Conservation (phyloP, 2,329 filamentous ascomycete species). For the Monosporascus cannonballus region DNA sequence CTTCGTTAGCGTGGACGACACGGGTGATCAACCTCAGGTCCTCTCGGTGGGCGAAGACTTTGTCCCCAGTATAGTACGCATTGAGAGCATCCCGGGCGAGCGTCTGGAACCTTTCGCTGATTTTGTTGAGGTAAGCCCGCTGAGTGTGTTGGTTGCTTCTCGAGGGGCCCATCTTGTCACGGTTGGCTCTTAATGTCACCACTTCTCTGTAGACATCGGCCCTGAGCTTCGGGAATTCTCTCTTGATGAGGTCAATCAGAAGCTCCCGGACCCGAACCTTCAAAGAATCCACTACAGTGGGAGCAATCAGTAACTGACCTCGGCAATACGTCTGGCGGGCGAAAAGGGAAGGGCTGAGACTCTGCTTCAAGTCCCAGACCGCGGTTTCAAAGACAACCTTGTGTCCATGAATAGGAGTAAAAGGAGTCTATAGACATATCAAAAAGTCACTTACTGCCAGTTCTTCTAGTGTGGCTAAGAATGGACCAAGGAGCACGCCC, state of each 20-base stretch:
- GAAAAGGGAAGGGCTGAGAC: too few species aligned
- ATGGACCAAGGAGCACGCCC: constrained; percentile 27
- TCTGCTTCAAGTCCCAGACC: too few species aligned
- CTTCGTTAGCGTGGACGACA: constrained; percentile 19
- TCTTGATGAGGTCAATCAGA: constrained; percentile 34
- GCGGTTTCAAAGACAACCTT: too few species aligned
- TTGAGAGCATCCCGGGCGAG: constrained; percentile 16
- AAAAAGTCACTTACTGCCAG: constrained; percentile 20
- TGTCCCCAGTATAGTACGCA: constrained; percentile 16
- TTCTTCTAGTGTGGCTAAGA: constrained; percentile 15
- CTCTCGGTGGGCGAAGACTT: constrained; percentile 12
- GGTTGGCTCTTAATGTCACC: constrained; percentile 1
- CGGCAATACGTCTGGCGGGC: too few species aligned
- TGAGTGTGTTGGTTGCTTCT: constrained; percentile 18
- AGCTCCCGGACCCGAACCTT: constrained; percentile 29
- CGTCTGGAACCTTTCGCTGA: constrained; percentile 23
- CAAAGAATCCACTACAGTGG: constrained; percentile 21
- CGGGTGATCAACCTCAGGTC: constrained; percentile 24
- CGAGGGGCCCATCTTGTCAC: constrained; percentile 17
- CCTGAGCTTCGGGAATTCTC: constrained; percentile 23
- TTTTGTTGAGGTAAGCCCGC: constrained; percentile 19
- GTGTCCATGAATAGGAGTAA: too few species aligned
- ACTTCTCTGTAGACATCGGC: constrained; percentile 15
- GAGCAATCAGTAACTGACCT: too few species aligned
- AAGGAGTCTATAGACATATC: neutral